phyloP scores from a whole-genome alignment of 768 basidiomycete genomes.

The Naganishia friedmannii region DNA sequence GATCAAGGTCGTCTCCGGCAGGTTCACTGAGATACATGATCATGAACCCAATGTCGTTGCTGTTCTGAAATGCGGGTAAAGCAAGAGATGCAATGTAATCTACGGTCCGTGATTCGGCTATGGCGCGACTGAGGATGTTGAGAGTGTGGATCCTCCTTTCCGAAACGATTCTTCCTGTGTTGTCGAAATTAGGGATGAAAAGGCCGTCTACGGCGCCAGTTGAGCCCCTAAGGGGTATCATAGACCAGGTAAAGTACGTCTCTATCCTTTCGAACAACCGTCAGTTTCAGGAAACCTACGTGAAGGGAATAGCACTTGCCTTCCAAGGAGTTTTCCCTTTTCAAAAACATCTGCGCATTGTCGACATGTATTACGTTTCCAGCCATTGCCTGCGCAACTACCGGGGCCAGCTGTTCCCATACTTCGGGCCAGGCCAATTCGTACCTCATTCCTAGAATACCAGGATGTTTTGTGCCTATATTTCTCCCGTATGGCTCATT shows the following conservation, averaged over 20 bases:
- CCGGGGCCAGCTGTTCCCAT: slow-evolving; percentile 21
- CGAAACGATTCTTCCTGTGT: slow-evolving; percentile 6
- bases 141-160: slow-evolving; percentile 22
- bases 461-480: slow-evolving; percentile 30
- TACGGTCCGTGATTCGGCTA: background rate
- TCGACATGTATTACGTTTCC: slow-evolving; percentile 23
- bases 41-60: slow-evolving; percentile 14
- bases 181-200: slow-evolving; percentile 29
- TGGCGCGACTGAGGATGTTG: slow-evolving; percentile 10
- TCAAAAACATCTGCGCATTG: slow-evolving; percentile 28
- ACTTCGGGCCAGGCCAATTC: slow-evolving; percentile 30
- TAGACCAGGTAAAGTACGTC: slow-evolving; percentile 23
- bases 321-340: slow-evolving; percentile 12
- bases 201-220: slow-evolving; percentile 4
- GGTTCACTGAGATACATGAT: slow-evolving; percentile 8
- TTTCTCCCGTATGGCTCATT: slow-evolving; percentile 24
- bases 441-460: slow-evolving; percentile 24
- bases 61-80: slow-evolving; percentile 5
- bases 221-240: slow-evolving; percentile 5
- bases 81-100: slow-evolving; percentile 8
- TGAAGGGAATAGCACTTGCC: slow-evolving; percentile 8
- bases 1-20: background rate
- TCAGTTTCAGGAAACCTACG: background rate
- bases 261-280: background rate
- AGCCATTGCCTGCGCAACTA: slow-evolving; percentile 5